These are phyloP conservation scores for Metrosideros polymorpha DNA, from an alignment of 441 rosid genomes.

Conservation along the genomic window DNA sequence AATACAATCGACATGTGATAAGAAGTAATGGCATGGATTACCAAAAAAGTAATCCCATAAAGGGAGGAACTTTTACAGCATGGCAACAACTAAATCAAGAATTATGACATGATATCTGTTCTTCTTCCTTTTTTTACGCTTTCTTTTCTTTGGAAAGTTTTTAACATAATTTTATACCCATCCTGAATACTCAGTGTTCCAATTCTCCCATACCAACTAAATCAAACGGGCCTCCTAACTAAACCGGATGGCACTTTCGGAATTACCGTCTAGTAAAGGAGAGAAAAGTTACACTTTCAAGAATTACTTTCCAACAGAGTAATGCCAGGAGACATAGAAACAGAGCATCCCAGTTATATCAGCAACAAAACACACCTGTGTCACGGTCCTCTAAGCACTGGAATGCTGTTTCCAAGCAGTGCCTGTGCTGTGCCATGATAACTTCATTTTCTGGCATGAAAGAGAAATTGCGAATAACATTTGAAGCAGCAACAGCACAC, in stretches of 20 bases:
- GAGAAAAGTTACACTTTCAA: background rate
- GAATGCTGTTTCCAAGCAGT: conserved; percentile 92
- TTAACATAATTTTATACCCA: background rate
- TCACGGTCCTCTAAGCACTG: conserved; percentile 78
- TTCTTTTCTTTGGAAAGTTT: background rate
- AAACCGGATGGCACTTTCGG: background rate
- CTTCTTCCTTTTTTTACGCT: background rate
- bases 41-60: background rate
- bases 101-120: background rate
- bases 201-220: background rate
- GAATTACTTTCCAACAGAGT: background rate
- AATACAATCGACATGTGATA: background rate
- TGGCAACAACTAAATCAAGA: background rate
- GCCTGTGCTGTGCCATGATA: conserved; percentile 89
- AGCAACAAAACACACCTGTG: conserved; percentile 27
- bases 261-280: background rate
- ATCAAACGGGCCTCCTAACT: background rate
- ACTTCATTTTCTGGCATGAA: conserved; percentile 97
- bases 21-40: background rate
- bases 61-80: background rate
- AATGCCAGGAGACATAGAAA: background rate
- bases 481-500: conserved; percentile 85
- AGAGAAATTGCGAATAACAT: conserved; percentile 85
- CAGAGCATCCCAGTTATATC: background rate
- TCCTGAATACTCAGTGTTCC: background rate